These are phyloP conservation scores for Posidonia oceanica DNA, from an alignment of 116 monocot species.

Conservation along the genomic window DNA sequence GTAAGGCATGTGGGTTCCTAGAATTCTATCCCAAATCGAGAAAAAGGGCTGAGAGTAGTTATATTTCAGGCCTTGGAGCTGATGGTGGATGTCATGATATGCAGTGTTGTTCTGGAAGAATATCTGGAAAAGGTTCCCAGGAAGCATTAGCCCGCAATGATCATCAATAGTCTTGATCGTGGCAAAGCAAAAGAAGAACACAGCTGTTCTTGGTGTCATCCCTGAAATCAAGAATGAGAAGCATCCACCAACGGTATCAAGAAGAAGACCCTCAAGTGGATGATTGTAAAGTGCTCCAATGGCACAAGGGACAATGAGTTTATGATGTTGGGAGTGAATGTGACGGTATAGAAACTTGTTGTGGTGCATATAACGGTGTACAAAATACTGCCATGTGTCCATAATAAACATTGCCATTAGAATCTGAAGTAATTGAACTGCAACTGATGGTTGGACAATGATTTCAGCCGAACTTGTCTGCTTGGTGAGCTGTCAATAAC, in stretches of 20 bases:
- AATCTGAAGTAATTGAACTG: slow-evolving; percentile 52
- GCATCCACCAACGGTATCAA: slow-evolving; percentile 78
- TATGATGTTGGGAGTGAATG: slow-evolving; percentile 77
- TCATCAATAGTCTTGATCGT: slow-evolving; percentile 70
- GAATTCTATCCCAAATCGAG: slow-evolving; percentile 58
- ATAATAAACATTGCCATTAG: slow-evolving; percentile 57
- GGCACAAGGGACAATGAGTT: slow-evolving; percentile 62
- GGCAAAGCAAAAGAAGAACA: slow-evolving; percentile 72
- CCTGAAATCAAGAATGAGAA: slow-evolving; percentile 64
- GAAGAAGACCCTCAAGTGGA: slow-evolving; percentile 71
- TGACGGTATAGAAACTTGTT: slow-evolving; percentile 74
- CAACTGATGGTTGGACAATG: slow-evolving; percentile 35
- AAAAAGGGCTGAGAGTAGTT: slow-evolving; percentile 89
- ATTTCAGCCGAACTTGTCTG: slow-evolving; percentile 12
- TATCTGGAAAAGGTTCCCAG: slow-evolving; percentile 58
- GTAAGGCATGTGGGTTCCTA: slow-evolving; percentile 71
- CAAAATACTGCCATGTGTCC: slow-evolving; percentile 83
- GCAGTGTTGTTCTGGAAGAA: slow-evolving; percentile 76
- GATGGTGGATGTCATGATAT: slow-evolving; percentile 84
- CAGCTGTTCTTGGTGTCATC: slow-evolving; percentile 69
- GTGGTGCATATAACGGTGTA: slow-evolving; percentile 83
- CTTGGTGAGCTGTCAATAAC: slow-evolving; percentile 29
- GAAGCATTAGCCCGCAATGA: slow-evolving; percentile 74
- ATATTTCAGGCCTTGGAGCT: slow-evolving; percentile 64
- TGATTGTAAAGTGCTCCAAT: slow-evolving; percentile 84